A percentile compares a stretch with the other conserved stretches of the same genome.
Evolutionary conservation across 1,284 basidiomycete species (phyloP).

Genomic region (Kalmanozyma brasiliensis): DNA sequence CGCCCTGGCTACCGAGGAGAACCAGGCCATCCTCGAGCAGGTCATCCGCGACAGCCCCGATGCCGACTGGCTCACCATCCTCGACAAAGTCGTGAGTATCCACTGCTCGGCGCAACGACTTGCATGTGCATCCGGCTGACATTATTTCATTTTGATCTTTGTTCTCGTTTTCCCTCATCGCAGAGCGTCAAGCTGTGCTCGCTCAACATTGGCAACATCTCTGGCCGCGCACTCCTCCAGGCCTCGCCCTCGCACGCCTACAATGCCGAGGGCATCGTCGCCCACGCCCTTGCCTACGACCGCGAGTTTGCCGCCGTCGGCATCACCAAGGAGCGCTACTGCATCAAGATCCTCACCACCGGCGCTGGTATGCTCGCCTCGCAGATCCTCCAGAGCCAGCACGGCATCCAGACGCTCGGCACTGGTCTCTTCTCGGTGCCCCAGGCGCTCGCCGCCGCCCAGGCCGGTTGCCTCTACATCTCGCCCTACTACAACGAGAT

Average conservation of each 20-base stretch:
- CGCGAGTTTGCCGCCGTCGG: conserved; percentile 24
- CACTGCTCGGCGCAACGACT: too few species aligned
- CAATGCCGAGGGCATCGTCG: conserved; percentile 25
- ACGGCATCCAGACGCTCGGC: conserved; percentile 66
- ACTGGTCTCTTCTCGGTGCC: conserved; percentile 65
- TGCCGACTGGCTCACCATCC: conserved; percentile 28
- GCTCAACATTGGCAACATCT: conserved; percentile 30
- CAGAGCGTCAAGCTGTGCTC: conserved; percentile 27
- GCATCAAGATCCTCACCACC: conserved; percentile 68
- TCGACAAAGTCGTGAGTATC: conserved; percentile 27
- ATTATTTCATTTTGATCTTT: too few species aligned
- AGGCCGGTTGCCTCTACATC: conserved; percentile 65
- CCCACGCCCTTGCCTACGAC: conserved; percentile 30
- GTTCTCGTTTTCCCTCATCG: neutral
- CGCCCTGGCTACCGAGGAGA: conserved; percentile 17
- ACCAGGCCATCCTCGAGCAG: conserved; percentile 18
- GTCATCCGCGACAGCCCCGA: conserved; percentile 21
- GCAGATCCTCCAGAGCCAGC: conserved; percentile 34
- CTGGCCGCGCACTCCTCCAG: conserved; percentile 28
- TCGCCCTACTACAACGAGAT: conserved; percentile 67
- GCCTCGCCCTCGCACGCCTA: conserved; percentile 28
- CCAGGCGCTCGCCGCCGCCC: conserved; percentile 66
- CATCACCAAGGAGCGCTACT: conserved; percentile 56
- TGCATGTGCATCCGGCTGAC: too few species aligned
- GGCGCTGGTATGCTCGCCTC: conserved; percentile 66